Percentiles rank a stretch among this genome's conserved stretches.
Evolutionary conservation across 2,329 filamentous ascomycete species (phyloP).

Genomic region (Fusarium cyanostomum): DNA sequence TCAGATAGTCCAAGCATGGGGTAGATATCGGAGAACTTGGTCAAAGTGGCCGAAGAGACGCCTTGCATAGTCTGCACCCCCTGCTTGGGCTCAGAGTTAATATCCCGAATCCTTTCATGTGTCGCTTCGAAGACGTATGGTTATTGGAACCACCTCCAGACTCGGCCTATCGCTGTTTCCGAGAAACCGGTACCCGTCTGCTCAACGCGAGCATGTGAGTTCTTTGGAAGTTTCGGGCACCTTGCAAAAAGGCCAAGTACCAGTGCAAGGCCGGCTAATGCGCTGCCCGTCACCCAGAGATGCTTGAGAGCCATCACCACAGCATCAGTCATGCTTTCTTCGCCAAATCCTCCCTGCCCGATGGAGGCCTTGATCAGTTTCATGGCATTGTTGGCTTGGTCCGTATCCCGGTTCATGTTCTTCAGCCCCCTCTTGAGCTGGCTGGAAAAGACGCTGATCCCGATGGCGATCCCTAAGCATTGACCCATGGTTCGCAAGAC

Average conservation of each 20-base stretch:
- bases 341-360: conserved; percentile 14
- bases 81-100: conserved; percentile 1
- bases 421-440: conserved; percentile 27
- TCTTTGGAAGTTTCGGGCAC: conserved; percentile 33
- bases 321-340: conserved; percentile 16
- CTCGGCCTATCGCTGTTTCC: conserved; percentile 20
- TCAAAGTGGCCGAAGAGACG: not conserved
- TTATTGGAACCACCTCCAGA: conserved; percentile 13
- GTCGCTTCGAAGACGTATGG: not conserved
- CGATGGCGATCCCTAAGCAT: conserved; percentile 43
- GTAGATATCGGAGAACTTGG: conserved; percentile 5
- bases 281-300: conserved; percentile 37
- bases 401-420: conserved; percentile 8
- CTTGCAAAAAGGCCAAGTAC: conserved; percentile 31
- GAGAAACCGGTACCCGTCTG: not conserved
- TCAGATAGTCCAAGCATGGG: not conserved
- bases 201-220: conserved; percentile 2
- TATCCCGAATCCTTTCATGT: not conserved
- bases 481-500: conserved; percentile 41
- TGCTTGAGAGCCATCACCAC: conserved; percentile 27
- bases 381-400: conserved; percentile 29
- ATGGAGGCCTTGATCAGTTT: conserved; percentile 36
- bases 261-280: conserved; percentile 30
- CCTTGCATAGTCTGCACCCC: not conserved
- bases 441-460: conserved; percentile 41